A percentile compares a stretch with the other conserved stretches of the same genome.
Conservation (phyloP, 78 protist genomes). For the Dictyostelium citrinum region DNA sequence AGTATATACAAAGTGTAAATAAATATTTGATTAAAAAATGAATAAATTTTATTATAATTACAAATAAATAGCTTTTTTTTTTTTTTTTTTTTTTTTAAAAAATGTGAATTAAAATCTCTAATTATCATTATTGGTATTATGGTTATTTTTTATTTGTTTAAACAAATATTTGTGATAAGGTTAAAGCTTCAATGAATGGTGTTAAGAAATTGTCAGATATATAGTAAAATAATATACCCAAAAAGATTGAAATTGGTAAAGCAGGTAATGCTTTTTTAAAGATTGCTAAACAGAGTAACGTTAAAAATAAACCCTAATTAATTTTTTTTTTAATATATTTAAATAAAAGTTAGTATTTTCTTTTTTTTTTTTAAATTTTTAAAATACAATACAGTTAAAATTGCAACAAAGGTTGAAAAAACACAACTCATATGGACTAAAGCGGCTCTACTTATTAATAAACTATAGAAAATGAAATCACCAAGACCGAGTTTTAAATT, state of each 20-base stretch:
- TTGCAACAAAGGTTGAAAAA: conserved; percentile 89
- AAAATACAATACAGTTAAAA: conserved; percentile 91
- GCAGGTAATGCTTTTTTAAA: conserved; percentile 96
- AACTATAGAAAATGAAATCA: conserved; percentile 96
- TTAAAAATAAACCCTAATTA: conserved; percentile 85
- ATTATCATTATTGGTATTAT: not conserved
- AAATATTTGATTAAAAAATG: no score
- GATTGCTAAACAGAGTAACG: conserved; percentile 88
- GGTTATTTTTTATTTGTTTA: not conserved
- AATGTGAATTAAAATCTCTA: no score
- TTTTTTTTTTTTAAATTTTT: not conserved
- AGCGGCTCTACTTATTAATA: conserved; percentile 95
- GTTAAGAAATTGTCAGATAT: conserved; percentile 45
- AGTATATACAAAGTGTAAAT: no score
- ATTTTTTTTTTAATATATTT: not conserved
- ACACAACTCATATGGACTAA: conserved; percentile 56
- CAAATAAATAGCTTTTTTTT: no score
- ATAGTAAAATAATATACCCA: conserved; percentile 91
- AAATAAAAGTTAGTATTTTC: not conserved
- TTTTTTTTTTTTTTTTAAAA: no score
- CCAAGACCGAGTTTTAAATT: conserved; percentile 97
- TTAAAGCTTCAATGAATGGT: conserved; percentile 77
- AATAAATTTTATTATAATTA: no score
- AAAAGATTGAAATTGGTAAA: conserved; percentile 93
- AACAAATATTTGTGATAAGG: not conserved